Percentiles rank a stretch among this genome's conserved stretches.
phyloP scores from a whole-genome alignment of 805 yeast genomes.

The Diddensiella transvaalensis region DNA sequence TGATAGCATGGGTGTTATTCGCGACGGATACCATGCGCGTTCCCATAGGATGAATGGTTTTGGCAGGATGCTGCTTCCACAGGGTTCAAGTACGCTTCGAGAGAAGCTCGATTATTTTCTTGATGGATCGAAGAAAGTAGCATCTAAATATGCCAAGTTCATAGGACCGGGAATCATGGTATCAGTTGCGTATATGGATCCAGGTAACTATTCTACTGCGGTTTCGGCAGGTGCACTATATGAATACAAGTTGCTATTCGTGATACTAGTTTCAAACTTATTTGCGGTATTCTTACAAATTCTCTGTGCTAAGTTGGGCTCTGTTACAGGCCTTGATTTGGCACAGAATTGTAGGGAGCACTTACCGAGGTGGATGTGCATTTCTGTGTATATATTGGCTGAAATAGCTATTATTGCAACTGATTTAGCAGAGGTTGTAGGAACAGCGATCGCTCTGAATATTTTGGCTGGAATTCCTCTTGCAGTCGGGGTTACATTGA shows the following conservation, averaged over 20 bases:
- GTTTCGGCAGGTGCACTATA: constrained; percentile 84
- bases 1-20: not conserved
- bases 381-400: constrained; percentile 62
- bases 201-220: constrained; percentile 89
- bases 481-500: constrained; percentile 67
- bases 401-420: constrained; percentile 89
- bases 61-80: not conserved
- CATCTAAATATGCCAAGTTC: constrained; percentile 59
- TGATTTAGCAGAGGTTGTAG: constrained; percentile 91
- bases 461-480: constrained; percentile 74
- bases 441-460: constrained; percentile 82
- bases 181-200: constrained; percentile 89
- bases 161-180: constrained; percentile 88
- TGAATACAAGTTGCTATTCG: constrained; percentile 67
- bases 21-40: not conserved
- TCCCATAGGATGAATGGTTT: not conserved
- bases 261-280: constrained; percentile 70
- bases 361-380: constrained; percentile 64
- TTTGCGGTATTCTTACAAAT: constrained; percentile 82
- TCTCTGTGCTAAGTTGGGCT: constrained; percentile 79
- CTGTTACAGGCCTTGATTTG: constrained; percentile 84
- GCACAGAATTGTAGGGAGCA: constrained; percentile 78
- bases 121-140: constrained; percentile 19
- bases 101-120: constrained; percentile 18
- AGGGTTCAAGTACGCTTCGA: constrained; percentile 3